Conservation (phyloP, 768 basidiomycete species). For the Cantharellus cinnabarinus region DNA sequence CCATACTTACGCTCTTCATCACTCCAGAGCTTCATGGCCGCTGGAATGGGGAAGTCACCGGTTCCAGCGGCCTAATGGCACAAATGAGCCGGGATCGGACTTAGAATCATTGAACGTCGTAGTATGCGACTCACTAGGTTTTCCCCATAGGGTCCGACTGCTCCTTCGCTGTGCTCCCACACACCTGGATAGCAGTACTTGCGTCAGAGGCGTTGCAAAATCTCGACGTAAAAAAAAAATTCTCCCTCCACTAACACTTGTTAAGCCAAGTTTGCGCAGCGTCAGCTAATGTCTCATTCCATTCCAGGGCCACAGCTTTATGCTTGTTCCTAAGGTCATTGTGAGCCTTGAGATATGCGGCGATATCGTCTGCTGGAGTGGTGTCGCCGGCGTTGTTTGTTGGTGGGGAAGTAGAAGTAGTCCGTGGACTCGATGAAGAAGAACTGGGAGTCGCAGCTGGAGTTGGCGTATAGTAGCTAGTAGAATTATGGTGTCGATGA, state of each 20-base stretch:
- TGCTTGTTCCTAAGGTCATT: slow-evolving; percentile 42
- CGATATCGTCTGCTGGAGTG: slow-evolving; percentile 24
- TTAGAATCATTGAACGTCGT: neutral
- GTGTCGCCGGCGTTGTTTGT: neutral
- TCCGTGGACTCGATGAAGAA: neutral
- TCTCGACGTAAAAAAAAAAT: too few relatives aligned
- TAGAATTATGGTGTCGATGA: too few relatives aligned
- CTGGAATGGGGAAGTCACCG: slow-evolving; percentile 27
- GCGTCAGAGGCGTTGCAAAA: too few relatives aligned
- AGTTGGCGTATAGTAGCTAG: too few relatives aligned
- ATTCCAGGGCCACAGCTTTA: slow-evolving; percentile 41
- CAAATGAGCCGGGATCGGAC: neutral
- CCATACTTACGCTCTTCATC: slow-evolving; percentile 39
- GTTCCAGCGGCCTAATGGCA: slow-evolving; percentile 34
- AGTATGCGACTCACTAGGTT: slow-evolving; percentile 23
- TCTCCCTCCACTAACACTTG: slow-evolving; percentile 20
- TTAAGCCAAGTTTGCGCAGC: slow-evolving; percentile 53
- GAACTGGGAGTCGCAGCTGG: neutral
- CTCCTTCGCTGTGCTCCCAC: slow-evolving; percentile 49
- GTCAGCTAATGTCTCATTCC: slow-evolving; percentile 38
- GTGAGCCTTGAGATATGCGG: slow-evolving; percentile 36
- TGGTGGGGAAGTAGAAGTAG: neutral
- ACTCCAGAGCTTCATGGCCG: slow-evolving; percentile 40
- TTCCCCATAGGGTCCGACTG: slow-evolving; percentile 49
- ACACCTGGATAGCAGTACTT: slow-evolving; percentile 7